Conservation (phyloP, 352 stramenopile species). For the Globisporangium takayamanum region DNA sequence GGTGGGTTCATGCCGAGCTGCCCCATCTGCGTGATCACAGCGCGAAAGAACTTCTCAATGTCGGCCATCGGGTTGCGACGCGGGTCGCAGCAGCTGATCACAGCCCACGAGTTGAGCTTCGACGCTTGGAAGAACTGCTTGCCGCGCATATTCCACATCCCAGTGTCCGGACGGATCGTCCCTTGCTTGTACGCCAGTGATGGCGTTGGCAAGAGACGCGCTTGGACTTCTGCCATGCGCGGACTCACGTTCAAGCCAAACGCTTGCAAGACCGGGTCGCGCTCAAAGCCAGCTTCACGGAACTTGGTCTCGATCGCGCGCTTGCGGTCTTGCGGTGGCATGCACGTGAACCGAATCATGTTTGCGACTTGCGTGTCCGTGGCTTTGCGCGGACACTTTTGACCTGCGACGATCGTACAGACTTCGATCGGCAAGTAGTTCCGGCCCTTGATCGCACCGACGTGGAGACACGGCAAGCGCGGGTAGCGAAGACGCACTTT, state of each 20-base stretch:
- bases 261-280: constrained; percentile 39
- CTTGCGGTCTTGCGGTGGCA: constrained; percentile 48
- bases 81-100: constrained; percentile 50
- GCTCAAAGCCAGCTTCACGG: constrained; percentile 43
- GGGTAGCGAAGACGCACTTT: constrained; percentile 57
- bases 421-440: constrained; percentile 84
- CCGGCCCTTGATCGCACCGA: constrained; percentile 64
- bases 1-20: constrained; percentile 49
- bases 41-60: constrained; percentile 52
- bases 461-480: constrained; percentile 68
- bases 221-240: constrained; percentile 47
- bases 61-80: constrained; percentile 22
- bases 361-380: constrained; percentile 78
- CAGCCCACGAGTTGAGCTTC: constrained; percentile 35
- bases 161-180: constrained; percentile 39
- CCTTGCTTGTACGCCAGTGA: constrained; percentile 45
- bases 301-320: constrained; percentile 54
- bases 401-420: constrained; percentile 57
- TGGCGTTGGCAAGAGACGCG: constrained; percentile 36
- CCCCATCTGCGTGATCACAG: constrained; percentile 42
- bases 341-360: constrained; percentile 73
- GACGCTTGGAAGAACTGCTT: constrained; percentile 43
- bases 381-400: constrained; percentile 71
- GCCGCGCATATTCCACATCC: constrained; percentile 67
- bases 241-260: constrained; percentile 53